Percentiles rank a stretch among this genome's conserved stretches.
These are phyloP conservation scores for Pittosporum tobira DNA, from an alignment of 129 eudicot genomes.

Conservation along the genomic window DNA sequence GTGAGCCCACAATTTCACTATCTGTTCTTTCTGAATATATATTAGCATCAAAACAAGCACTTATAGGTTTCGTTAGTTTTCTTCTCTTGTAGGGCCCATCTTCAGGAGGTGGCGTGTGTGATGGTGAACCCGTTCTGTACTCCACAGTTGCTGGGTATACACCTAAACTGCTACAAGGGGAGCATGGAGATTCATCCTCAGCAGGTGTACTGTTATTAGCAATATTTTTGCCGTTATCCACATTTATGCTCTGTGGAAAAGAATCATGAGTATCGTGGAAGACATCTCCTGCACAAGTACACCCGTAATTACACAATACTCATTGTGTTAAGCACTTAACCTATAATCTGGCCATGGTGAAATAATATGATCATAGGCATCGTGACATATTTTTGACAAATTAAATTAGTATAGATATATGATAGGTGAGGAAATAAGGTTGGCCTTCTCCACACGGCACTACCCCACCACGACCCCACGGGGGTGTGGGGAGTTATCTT, in stretches of 20 bases:
- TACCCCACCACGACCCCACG: no score
- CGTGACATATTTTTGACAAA: no score
- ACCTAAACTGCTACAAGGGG: conserved; percentile 21
- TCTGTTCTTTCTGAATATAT: conserved; percentile 28
- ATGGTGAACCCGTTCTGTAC: conserved; percentile 2
- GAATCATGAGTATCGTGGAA: conserved; percentile 61
- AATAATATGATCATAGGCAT: no score
- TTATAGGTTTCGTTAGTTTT: conserved; percentile 38
- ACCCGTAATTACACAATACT: not conserved
- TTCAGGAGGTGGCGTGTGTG: conserved; percentile 53
- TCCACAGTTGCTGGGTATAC: conserved; percentile 23
- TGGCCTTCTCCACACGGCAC: no score
- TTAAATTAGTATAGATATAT: no score
- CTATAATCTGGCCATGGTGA: not conserved
- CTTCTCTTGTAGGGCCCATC: conserved; percentile 73
- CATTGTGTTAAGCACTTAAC: not conserved
- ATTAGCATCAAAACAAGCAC: conserved; percentile 25
- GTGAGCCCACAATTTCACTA: conserved; percentile 27
- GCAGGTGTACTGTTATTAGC: conserved; percentile 8
- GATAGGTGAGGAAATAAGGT: no score
- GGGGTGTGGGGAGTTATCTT: no score
- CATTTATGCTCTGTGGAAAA: conserved; percentile 20
- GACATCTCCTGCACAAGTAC: conserved; percentile 43
- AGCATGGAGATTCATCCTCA: conserved; percentile 33
- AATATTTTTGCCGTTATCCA: conserved; percentile 16